phyloP scores from a whole-genome alignment of 1,139 yeast species.

The Starmera stellimalicola region DNA sequence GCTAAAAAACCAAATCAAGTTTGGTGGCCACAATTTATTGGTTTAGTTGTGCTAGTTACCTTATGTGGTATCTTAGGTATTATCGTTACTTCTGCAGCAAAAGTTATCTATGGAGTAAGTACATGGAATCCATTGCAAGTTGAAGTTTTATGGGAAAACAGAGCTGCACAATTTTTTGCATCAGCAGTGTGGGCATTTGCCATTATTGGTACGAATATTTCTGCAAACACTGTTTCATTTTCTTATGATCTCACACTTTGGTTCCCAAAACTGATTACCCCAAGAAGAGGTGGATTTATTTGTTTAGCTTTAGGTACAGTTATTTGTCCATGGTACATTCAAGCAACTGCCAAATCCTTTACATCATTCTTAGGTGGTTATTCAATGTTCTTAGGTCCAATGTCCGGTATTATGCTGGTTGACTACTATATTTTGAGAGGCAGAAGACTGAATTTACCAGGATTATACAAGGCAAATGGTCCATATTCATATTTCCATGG shows the following conservation, averaged over 20 bases:
- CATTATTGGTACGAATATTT: conserved; percentile 47
- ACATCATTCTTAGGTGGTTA: conserved; percentile 27
- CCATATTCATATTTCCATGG: conserved; percentile 25
- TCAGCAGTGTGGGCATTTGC: conserved; percentile 44
- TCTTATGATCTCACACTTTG: conserved; percentile 51
- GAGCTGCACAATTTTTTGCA: conserved; percentile 50
- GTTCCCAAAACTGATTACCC: conserved; percentile 41
- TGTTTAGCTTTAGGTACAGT: conserved; percentile 26
- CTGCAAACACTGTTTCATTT: conserved; percentile 52
- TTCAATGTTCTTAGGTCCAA: conserved; percentile 26
- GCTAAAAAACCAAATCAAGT: conserved; percentile 22
- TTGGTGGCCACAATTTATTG: conserved; percentile 25
- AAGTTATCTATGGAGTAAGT: conserved; percentile 23
- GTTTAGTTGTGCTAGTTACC: conserved; percentile 25
- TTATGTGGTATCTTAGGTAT: conserved; percentile 24
- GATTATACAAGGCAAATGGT: conserved; percentile 22
- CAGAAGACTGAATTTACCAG: conserved; percentile 21
- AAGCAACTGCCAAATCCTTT: conserved; percentile 22
- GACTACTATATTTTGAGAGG: conserved; percentile 25
- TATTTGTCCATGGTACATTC: conserved; percentile 30
- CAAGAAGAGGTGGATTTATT: conserved; percentile 25
- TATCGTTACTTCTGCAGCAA: conserved; percentile 23
- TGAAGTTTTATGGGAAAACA: conserved; percentile 8
- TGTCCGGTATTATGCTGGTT: conserved; percentile 23
- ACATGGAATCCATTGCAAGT: conserved; percentile 28